Percentiles rank a stretch among this genome's conserved stretches.
These are phyloP conservation scores for Barbarea vulgaris DNA, from an alignment of 345 rosid genomes.

Conservation along the genomic window DNA sequence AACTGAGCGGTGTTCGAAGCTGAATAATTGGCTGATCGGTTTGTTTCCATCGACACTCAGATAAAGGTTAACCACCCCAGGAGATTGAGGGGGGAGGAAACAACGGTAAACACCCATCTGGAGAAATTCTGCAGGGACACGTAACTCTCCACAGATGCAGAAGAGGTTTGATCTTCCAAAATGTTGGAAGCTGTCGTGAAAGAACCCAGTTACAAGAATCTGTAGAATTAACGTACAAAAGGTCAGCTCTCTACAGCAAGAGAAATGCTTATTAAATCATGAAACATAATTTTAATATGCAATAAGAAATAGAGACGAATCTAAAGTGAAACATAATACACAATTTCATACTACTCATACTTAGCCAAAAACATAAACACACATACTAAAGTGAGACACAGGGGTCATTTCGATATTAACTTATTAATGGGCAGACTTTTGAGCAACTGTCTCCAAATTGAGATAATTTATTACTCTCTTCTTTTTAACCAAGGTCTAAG, in stretches of 20 bases:
- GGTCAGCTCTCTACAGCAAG: slow-evolving; percentile 15
- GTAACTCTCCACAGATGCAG: slow-evolving; percentile 76
- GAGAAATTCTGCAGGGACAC: slow-evolving; percentile 61
- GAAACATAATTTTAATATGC: not conserved
- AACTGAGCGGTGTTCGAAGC: slow-evolving; percentile 65
- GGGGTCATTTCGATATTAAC: not conserved
- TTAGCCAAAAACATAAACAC: slow-evolving; percentile 19
- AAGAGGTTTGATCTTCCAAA: slow-evolving; percentile 60
- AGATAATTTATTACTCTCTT: not conserved
- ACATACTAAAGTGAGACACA: not conserved
- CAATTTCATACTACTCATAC: slow-evolving; percentile 4
- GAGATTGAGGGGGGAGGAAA: slow-evolving; percentile 63
- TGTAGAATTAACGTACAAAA: slow-evolving; percentile 39
- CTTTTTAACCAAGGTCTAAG: slow-evolving; percentile 9
- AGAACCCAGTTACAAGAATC: slow-evolving; percentile 76
- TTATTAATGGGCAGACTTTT: not conserved
- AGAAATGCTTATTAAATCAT: slow-evolving; percentile 3
- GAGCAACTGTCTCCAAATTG: not conserved
- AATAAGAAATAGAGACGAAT: not conserved
- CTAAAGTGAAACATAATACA: not conserved
- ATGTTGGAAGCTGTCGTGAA: slow-evolving; percentile 60
- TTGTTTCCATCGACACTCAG: slow-evolving; percentile 77
- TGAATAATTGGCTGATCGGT: slow-evolving; percentile 77
- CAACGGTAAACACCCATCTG: slow-evolving; percentile 89
- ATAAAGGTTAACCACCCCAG: slow-evolving; percentile 71